Percentiles rank a stretch among this genome's conserved stretches.
Evolutionary conservation across 139 green algal genomes (phyloP).

Genomic region (Haematococcus lacustris): DNA sequence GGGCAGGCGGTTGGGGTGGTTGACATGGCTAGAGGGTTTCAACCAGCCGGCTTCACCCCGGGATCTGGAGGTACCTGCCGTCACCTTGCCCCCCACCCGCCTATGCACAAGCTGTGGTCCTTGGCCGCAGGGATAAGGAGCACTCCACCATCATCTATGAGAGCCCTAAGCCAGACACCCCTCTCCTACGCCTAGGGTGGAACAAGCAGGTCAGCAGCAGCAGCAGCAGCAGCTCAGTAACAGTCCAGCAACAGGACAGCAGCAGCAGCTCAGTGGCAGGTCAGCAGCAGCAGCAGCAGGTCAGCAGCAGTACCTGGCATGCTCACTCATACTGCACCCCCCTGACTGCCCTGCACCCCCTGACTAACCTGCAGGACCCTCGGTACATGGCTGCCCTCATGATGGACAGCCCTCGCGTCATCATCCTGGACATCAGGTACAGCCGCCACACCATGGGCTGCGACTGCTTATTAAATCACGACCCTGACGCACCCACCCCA

Average conservation of each 20-base stretch:
- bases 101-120: too few relatives aligned
- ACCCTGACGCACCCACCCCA: neutral
- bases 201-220: conserved; percentile 74
- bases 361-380: conserved; percentile 77
- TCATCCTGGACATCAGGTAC: conserved; percentile 85
- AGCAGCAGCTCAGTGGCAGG: too few relatives aligned
- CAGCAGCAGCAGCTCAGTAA: too few relatives aligned
- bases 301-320: too few relatives aligned
- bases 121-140: conserved; percentile 71
- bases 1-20: neutral
- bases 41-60: neutral
- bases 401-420: conserved; percentile 71
- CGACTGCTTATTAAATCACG: neutral
- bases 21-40: neutral
- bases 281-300: too few relatives aligned
- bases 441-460: neutral
- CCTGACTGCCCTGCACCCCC: too few relatives aligned
- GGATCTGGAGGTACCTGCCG: too few relatives aligned
- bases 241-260: conserved; percentile 95
- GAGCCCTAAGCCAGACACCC: conserved; percentile 60
- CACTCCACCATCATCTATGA: conserved; percentile 98
- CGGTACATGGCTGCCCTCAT: conserved; percentile 90
- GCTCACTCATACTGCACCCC: too few relatives aligned
- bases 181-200: conserved; percentile 90
- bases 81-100: too few relatives aligned